These are phyloP conservation scores for Fraxinus excelsior DNA, from an alignment of 257 asterid species.

Conservation along the genomic window DNA sequence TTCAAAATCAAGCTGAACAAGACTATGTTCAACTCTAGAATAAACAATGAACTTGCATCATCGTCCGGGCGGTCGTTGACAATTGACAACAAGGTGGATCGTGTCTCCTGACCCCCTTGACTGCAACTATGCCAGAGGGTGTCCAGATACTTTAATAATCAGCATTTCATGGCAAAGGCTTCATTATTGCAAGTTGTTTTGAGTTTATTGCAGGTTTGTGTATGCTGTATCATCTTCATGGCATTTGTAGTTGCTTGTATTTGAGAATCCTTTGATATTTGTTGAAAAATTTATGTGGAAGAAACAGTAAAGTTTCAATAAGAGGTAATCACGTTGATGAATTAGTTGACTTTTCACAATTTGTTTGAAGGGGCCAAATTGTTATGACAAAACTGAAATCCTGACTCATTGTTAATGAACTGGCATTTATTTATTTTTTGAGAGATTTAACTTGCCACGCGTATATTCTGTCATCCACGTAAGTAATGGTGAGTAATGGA, in stretches of 20 bases:
- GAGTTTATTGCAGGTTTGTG: slow-evolving; percentile 81
- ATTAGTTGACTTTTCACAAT: slow-evolving; percentile 7
- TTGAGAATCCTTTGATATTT: slow-evolving; percentile 1
- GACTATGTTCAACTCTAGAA: no score
- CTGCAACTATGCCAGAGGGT: slow-evolving; percentile 73
- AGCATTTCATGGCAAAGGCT: slow-evolving; percentile 88
- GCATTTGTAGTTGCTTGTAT: slow-evolving; percentile 1
- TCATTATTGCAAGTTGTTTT: slow-evolving; percentile 82
- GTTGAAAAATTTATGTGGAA: neutral
- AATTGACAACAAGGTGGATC: no score
- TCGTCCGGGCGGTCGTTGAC: no score
- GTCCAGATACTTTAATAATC: slow-evolving; percentile 72
- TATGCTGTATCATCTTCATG: neutral
- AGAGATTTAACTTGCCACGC: no score
- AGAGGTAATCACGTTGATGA: neutral
- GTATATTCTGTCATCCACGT: no score
- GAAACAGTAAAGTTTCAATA: neutral
- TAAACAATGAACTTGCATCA: no score
- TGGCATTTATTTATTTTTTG: no score
- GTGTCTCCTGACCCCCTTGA: slow-evolving; percentile 64
- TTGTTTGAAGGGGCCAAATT: slow-evolving; percentile 9
- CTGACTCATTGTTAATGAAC: neutral
- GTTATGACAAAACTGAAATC: slow-evolving; percentile 1
- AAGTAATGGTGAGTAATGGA: no score
- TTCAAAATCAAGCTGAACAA: no score